phyloP scores from a whole-genome alignment of 2,329 filamentous ascomycete genomes.

The Diaporthe vaccinii region DNA sequence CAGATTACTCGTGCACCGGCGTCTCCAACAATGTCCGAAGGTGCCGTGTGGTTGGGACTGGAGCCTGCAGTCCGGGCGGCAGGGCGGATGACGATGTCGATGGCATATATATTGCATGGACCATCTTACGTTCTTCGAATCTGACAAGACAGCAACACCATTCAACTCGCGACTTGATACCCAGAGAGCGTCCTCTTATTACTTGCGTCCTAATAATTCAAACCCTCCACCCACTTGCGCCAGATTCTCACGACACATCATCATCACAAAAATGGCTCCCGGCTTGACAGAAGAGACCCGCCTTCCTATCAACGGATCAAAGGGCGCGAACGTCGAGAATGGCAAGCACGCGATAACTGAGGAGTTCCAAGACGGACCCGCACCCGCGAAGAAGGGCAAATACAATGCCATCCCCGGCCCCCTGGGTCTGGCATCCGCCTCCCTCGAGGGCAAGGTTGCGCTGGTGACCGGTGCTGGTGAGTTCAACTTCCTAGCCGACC shows the following conservation, averaged over 20 bases:
- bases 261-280: constrained; percentile 36
- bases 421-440: constrained; percentile 55
- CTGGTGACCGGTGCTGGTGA: constrained; percentile 56
- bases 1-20: constrained; percentile 27
- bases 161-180: not conserved
- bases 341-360: constrained; percentile 36
- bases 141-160: not conserved
- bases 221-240: not conserved
- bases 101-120: constrained; percentile 28
- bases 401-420: constrained; percentile 56
- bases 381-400: constrained; percentile 47
- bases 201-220: not conserved
- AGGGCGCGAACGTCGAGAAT: constrained; percentile 4
- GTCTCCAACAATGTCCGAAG: constrained; percentile 41
- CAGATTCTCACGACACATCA: not conserved
- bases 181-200: not conserved
- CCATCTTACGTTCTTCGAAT: not conserved
- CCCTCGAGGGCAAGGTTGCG: constrained; percentile 55
- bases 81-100: not conserved
- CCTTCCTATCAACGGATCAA: not conserved
- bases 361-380: constrained; percentile 39
- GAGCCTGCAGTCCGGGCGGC: not conserved
- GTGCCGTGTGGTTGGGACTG: constrained; percentile 8
- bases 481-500: constrained; percentile 39
- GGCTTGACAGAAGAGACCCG: constrained; percentile 35